Conservation (phyloP, 768 basidiomycete genomes). For the Galerina sulciceps region DNA sequence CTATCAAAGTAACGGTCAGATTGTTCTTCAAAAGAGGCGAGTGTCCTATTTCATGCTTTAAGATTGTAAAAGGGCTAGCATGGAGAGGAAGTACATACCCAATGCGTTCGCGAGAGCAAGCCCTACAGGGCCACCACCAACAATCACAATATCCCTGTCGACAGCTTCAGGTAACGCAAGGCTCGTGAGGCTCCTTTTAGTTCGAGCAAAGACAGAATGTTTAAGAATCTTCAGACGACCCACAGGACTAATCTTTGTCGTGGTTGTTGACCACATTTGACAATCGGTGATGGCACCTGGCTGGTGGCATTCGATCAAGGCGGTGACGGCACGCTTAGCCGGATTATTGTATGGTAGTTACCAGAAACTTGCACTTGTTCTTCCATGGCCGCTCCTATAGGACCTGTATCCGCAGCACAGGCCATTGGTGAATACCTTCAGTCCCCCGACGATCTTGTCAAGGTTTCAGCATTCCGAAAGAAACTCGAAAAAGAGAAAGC, state of each 20-base stretch:
- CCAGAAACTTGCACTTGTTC: background rate
- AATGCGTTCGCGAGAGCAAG: slow-evolving; percentile 88
- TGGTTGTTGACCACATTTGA: slow-evolving; percentile 15
- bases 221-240: background rate
- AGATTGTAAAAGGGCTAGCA: slow-evolving; percentile 5
- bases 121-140: slow-evolving; percentile 93
- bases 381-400: slow-evolving; percentile 51
- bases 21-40: slow-evolving; percentile 53
- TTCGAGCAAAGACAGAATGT: background rate
- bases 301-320: background rate
- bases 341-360: background rate
- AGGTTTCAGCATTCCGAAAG: slow-evolving; percentile 87
- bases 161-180: slow-evolving; percentile 25
- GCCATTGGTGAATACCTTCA: slow-evolving; percentile 90
- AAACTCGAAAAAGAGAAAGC: slow-evolving; percentile 97
- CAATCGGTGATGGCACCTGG: slow-evolving; percentile 11
- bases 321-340: slow-evolving; percentile 12
- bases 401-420: slow-evolving; percentile 75
- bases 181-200: slow-evolving; percentile 3
- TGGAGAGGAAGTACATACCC: slow-evolving; percentile 48
- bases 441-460: slow-evolving; percentile 90
- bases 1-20: slow-evolving; percentile 73
- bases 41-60: slow-evolving; percentile 46
- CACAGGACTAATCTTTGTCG: slow-evolving; percentile 16
- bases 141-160: slow-evolving; percentile 88